phyloP scores from a whole-genome alignment of 768 basidiomycete species.

The Serendipita sp. region DNA sequence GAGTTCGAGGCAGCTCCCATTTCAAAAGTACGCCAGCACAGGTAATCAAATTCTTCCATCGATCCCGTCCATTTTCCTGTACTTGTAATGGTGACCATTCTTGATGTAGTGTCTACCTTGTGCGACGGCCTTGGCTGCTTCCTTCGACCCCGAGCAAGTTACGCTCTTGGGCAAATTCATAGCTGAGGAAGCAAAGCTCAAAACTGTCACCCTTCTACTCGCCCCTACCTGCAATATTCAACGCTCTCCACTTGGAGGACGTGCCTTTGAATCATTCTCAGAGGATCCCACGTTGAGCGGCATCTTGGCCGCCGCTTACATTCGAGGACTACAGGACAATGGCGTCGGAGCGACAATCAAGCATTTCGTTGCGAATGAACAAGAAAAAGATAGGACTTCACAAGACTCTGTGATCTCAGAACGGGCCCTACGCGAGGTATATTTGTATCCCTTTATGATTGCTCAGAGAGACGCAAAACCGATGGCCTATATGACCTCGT shows the following conservation, averaged over 20 bases:
- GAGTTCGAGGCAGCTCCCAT: slow-evolving; percentile 51
- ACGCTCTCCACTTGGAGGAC: slow-evolving; percentile 43
- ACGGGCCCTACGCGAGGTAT: slow-evolving; percentile 54
- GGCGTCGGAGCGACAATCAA: slow-evolving; percentile 68
- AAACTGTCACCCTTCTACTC: slow-evolving; percentile 39
- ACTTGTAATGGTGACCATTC: too few species aligned
- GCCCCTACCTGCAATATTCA: slow-evolving; percentile 68
- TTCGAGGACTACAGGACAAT: slow-evolving; percentile 61
- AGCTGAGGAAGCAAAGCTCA: slow-evolving; percentile 48
- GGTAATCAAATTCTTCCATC: background rate
- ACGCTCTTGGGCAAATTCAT: slow-evolving; percentile 40
- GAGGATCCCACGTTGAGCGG: slow-evolving; percentile 68
- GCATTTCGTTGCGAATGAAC: slow-evolving; percentile 64
- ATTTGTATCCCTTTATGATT: slow-evolving; percentile 61
- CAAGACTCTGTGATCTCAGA: slow-evolving; percentile 48
- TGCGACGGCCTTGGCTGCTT: slow-evolving; percentile 53
- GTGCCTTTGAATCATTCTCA: slow-evolving; percentile 59
- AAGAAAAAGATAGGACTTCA: slow-evolving; percentile 54
- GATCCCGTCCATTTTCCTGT: too few species aligned
- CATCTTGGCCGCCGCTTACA: slow-evolving; percentile 49
- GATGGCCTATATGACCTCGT: slow-evolving; percentile 6
- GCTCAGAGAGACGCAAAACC: slow-evolving; percentile 28
- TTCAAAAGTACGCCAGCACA: slow-evolving; percentile 45
- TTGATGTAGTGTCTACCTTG: slow-evolving; percentile 27
- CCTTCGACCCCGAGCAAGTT: slow-evolving; percentile 48